Conservation (phyloP, 2,329 filamentous ascomycete genomes). For the Aureobasidium sp. region DNA sequence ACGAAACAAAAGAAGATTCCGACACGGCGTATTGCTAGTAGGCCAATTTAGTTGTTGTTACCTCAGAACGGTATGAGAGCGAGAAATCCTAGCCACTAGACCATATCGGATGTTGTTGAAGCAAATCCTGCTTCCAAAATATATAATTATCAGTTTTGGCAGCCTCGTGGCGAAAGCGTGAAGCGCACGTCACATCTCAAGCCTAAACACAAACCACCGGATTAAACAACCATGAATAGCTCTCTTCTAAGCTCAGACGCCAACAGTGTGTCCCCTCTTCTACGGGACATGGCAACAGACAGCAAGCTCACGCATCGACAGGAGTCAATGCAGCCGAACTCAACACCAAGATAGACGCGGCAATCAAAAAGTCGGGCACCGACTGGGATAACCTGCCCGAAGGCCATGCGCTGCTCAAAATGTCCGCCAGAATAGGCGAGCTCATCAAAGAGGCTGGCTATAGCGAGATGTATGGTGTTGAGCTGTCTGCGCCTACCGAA, state of each 20-base stretch:
- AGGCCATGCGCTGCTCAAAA: conserved; percentile 32
- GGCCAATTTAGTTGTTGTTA: too few species aligned
- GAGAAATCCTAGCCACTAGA: too few species aligned
- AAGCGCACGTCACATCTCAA: not conserved
- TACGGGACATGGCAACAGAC: not conserved
- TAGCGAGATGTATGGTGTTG: conserved; percentile 80
- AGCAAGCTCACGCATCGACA: not conserved
- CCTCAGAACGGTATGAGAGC: not conserved
- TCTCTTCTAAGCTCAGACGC: not conserved
- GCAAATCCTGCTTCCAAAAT: too few species aligned
- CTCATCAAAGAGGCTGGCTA: conserved; percentile 53
- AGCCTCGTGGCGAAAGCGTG: too few species aligned
- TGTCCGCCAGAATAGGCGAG: conserved; percentile 50
- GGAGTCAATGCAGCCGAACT: not conserved
- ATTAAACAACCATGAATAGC: not conserved
- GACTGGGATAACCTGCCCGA: conserved; percentile 21
- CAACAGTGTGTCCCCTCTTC: not conserved
- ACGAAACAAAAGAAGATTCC: too few species aligned
- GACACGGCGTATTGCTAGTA: too few species aligned
- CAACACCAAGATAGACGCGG: not conserved
- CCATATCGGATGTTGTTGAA: not conserved
- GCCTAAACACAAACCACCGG: not conserved
- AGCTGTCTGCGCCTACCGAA: conserved; percentile 38
- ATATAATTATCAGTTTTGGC: too few species aligned
- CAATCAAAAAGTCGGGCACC: not conserved